Evolutionary conservation across 352 stramenopile genomes (phyloP).

Genomic region (Halophytophthora batemanensis): DNA sequence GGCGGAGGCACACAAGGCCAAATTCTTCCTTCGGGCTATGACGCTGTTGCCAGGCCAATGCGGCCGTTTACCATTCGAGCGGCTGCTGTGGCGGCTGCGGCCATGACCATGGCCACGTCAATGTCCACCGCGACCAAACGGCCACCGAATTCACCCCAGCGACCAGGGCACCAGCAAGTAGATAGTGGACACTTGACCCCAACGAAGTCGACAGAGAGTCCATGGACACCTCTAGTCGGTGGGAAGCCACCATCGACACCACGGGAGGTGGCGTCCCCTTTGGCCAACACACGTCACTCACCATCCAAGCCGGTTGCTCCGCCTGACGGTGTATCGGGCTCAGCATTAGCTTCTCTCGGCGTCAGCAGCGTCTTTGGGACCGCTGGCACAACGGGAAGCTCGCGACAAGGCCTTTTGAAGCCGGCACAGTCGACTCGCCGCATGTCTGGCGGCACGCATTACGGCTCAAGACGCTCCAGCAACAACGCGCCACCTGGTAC

Average conservation of each 20-base stretch:
- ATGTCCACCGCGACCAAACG: conserved; percentile 5
- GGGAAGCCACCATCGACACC: too few species aligned
- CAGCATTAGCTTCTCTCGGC: conserved; percentile 15
- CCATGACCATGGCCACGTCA: conserved; percentile 17
- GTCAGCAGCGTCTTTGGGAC: conserved; percentile 9
- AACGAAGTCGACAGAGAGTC: too few species aligned
- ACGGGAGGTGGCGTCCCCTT: too few species aligned
- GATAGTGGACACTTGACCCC: background rate
- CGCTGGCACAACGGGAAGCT: conserved; percentile 9
- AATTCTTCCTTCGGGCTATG: conserved; percentile 7
- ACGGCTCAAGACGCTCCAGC: background rate
- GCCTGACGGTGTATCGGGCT: conserved; percentile 3
- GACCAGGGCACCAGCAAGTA: conserved; percentile 1
- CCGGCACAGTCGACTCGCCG: conserved; percentile 13
- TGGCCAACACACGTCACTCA: background rate
- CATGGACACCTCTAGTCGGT: too few species aligned
- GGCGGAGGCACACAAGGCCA: conserved; percentile 13
- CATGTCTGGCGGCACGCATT: background rate
- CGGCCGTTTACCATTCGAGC: conserved; percentile 23
- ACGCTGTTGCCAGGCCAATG: conserved; percentile 4
- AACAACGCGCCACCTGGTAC: conserved; percentile 6
- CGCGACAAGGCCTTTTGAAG: conserved; percentile 10
- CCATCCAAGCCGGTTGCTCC: too few species aligned
- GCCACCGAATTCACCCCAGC: conserved; percentile 11
- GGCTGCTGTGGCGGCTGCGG: conserved; percentile 19